phyloP scores from a whole-genome alignment of 495 filamentous ascomycete species.

The Pseudoneurospora amorphoporcata region DNA sequence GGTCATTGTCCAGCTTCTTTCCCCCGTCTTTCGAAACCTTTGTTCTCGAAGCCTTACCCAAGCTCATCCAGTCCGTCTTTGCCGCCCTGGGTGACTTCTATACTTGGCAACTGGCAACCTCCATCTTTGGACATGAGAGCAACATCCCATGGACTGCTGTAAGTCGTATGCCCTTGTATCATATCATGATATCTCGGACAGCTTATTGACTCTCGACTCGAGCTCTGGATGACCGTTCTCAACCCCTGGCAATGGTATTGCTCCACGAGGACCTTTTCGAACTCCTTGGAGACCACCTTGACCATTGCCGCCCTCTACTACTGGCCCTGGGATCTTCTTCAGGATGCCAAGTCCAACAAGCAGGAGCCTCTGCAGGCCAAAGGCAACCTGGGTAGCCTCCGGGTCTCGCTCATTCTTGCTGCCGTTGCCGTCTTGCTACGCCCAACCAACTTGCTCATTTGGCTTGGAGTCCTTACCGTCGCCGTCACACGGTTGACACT shows the following conservation, averaged over 20 bases:
- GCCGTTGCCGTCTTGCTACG: slow-evolving; percentile 78
- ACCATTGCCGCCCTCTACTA: slow-evolving; percentile 68
- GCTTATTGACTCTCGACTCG: slow-evolving; percentile 3
- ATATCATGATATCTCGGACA: background rate
- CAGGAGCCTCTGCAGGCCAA: slow-evolving; percentile 8
- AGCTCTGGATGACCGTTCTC: slow-evolving; percentile 60
- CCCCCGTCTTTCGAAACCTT: slow-evolving; percentile 39
- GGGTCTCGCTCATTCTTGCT: slow-evolving; percentile 61
- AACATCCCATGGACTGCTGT: slow-evolving; percentile 60
- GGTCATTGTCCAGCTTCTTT: slow-evolving; percentile 35
- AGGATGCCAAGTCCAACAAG: slow-evolving; percentile 23
- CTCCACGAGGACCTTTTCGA: slow-evolving; percentile 86
- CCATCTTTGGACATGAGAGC: slow-evolving; percentile 57
- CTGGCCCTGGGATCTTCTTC: slow-evolving; percentile 71
- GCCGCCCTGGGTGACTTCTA: slow-evolving; percentile 77
- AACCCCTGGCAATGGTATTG: slow-evolving; percentile 98
- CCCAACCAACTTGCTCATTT: slow-evolving; percentile 84
- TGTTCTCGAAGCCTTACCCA: slow-evolving; percentile 61
- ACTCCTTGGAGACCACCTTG: slow-evolving; percentile 81
- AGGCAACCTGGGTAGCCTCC: slow-evolving; percentile 40
- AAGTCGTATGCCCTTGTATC: slow-evolving; percentile 16
- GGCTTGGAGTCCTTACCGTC: slow-evolving; percentile 48
- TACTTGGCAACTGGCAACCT: slow-evolving; percentile 73
- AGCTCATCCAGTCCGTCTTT: slow-evolving; percentile 63
- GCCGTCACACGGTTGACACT: slow-evolving; percentile 31